These are phyloP conservation scores for Lecanosticta acicola DNA, from an alignment of 2,329 filamentous ascomycete genomes.

Conservation along the genomic window DNA sequence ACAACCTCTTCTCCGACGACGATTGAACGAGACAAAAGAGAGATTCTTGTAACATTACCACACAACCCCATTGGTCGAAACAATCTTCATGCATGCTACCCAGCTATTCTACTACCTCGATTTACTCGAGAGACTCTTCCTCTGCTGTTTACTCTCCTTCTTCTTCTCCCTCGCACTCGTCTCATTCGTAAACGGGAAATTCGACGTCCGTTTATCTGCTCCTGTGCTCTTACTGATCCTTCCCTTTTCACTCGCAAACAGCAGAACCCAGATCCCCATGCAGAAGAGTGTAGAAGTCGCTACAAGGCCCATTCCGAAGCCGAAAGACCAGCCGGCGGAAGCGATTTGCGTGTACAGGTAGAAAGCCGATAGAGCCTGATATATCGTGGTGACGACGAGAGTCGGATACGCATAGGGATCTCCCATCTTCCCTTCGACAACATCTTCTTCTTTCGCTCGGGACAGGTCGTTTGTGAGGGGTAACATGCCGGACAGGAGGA, in stretches of 20 bases:
- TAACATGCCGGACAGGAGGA: constrained; percentile 51
- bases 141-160: constrained; percentile 28
- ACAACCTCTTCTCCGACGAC: too few relatives aligned
- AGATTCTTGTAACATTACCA: background rate
- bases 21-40: too few relatives aligned
- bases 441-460: background rate
- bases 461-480: too few relatives aligned
- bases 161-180: constrained; percentile 29
- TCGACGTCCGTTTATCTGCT: constrained; percentile 60
- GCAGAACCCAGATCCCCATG: constrained; percentile 59
- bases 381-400: constrained; percentile 57
- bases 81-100: background rate
- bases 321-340: constrained; percentile 48
- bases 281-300: constrained; percentile 54
- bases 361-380: constrained; percentile 58
- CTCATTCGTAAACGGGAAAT: constrained; percentile 60
- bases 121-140: constrained; percentile 23
- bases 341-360: constrained; percentile 64
- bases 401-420: constrained; percentile 53
- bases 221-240: constrained; percentile 58
- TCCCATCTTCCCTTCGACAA: constrained; percentile 6
- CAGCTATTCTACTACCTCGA: constrained; percentile 12
- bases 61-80: background rate
- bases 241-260: constrained; percentile 53
- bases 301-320: constrained; percentile 53